Evolutionary conservation across 176 grass and related monocot species (phyloP), one percentile per base, ranked within the genome.

Genomic region (Avena eriantha): DNA sequence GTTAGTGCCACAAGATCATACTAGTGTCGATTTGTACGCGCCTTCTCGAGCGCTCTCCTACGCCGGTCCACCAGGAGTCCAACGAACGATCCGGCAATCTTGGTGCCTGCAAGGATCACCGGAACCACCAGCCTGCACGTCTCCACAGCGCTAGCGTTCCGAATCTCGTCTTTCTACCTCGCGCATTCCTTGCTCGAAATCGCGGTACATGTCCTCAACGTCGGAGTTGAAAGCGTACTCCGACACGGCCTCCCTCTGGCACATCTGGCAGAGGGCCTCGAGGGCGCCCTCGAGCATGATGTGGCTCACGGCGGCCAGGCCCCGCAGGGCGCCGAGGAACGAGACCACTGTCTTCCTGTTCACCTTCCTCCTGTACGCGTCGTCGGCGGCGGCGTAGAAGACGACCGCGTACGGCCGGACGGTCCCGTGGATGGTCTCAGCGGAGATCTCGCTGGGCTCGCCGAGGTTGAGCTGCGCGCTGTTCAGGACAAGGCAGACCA

Each of bases 221-320:
- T 87, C 78, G 12, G 67, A 51, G 79, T 76, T 87, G 57, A 55
- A 67, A 10, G 78, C 86, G 8, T 87, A 87, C 78, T 87, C 57
- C 0, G 79, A 66, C 58, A 82, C 7, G 57, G 57, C 26, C 0
- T 41, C 69, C 18, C 7, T 54, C 21, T 46, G 69, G 46, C 24
- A 7, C 45, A 10, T 45, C 3, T 82, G 78, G 69, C 45, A 17
- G 34, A 87, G 45, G 17, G 79, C 57, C 10, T 82, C 86, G 11
- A 82, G n/a, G 16, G 86, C 86, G 23, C 35, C 46, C 10, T 88
- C 23, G 8, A 88, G 49, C 59, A 88, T 12, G 72, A 88, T 78
- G 61, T 83, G 86, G 72, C 60, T 48, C 22, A 88, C 39, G 8
- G 72, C 74, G 1, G 72, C 80, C 11, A 88, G 7, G 9, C 80